Conservation (phyloP, 345 rosid species). For the Sonneratia caseolaris region DNA sequence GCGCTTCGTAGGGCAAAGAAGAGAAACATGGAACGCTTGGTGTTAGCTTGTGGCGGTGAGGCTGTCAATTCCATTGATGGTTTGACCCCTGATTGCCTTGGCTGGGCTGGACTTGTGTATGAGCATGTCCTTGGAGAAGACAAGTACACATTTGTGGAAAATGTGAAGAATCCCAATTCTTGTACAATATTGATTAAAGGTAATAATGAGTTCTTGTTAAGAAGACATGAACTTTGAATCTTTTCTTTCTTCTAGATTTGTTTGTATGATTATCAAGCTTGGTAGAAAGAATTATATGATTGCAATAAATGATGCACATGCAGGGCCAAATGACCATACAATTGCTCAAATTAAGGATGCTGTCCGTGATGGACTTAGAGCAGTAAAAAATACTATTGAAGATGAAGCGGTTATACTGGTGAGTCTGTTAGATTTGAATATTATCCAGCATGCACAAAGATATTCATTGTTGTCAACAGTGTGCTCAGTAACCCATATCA, state of each 20-base stretch:
- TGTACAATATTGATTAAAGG: conserved; percentile 95
- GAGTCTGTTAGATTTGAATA: conserved; percentile 19
- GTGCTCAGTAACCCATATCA: not conserved
- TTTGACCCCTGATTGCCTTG: conserved; percentile 79
- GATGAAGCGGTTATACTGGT: conserved; percentile 88
- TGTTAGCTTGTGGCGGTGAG: conserved; percentile 96
- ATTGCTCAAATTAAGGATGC: conserved; percentile 98
- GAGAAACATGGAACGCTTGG: conserved; percentile 97
- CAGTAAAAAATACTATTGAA: conserved; percentile 91
- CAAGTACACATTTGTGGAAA: conserved; percentile 91
- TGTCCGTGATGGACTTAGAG: conserved; percentile 90
- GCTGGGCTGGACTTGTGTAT: conserved; percentile 97
- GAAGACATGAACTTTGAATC: not conserved
- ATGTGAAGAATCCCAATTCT: conserved; percentile 83
- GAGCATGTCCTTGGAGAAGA: conserved; percentile 95
- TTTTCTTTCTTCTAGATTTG: not conserved
- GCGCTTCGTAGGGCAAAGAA: conserved; percentile 98
- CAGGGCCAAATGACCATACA: conserved; percentile 97
- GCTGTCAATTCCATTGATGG: conserved; percentile 88
- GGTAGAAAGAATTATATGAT: not conserved
- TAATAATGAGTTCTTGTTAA: conserved; percentile 10
- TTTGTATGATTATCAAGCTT: not conserved
- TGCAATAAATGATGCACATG: conserved; percentile 4
- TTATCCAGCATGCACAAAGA: not conserved
- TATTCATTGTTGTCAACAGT: not conserved